A percentile compares a stretch with the other conserved stretches of the same genome.
These are phyloP conservation scores for Panaeolus papilionaceus DNA, from an alignment of 768 basidiomycete species.

Conservation along the genomic window DNA sequence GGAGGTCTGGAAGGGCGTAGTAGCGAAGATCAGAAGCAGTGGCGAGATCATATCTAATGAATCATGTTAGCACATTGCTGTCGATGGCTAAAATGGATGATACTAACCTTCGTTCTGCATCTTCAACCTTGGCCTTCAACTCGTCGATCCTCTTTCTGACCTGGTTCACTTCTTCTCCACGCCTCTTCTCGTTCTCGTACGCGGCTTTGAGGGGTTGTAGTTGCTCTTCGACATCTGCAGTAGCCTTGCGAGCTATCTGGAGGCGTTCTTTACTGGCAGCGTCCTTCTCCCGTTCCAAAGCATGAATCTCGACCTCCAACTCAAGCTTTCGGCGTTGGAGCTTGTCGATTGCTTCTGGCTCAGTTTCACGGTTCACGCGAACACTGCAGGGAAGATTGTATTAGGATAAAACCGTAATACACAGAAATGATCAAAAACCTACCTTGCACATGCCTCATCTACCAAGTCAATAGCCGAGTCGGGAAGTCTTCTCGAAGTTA, in stretches of 20 bases:
- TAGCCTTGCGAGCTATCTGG: conserved; percentile 71
- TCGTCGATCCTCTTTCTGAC: conserved; percentile 88
- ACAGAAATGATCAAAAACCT: conserved; percentile 29
- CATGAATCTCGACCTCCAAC: conserved; percentile 94
- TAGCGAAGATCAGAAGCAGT: conserved; percentile 90
- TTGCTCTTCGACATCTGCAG: conserved; percentile 85
- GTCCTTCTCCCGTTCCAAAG: conserved; percentile 92
- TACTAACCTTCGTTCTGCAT: conserved; percentile 84
- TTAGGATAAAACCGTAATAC: not conserved
- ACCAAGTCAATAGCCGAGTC: conserved; percentile 92
- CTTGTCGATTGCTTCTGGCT: conserved; percentile 92
- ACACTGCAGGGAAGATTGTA: conserved; percentile 51
- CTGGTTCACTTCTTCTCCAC: conserved; percentile 80
- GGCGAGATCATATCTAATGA: conserved; percentile 65
- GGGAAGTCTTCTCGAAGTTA: conserved; percentile 80
- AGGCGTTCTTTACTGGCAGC: conserved; percentile 86
- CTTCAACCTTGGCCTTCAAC: conserved; percentile 88
- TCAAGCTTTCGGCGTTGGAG: conserved; percentile 89
- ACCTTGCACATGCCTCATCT: conserved; percentile 92
- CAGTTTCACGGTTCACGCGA: conserved; percentile 92
- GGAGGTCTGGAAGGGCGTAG: conserved; percentile 90
- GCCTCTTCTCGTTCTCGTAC: conserved; percentile 86
- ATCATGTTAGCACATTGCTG: conserved; percentile 24
- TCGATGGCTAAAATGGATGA: conserved; percentile 3
- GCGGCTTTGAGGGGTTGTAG: conserved; percentile 82